These are phyloP conservation scores for Potentilla sterilis DNA, from an alignment of 306 rosid genomes.

Conservation along the genomic window DNA sequence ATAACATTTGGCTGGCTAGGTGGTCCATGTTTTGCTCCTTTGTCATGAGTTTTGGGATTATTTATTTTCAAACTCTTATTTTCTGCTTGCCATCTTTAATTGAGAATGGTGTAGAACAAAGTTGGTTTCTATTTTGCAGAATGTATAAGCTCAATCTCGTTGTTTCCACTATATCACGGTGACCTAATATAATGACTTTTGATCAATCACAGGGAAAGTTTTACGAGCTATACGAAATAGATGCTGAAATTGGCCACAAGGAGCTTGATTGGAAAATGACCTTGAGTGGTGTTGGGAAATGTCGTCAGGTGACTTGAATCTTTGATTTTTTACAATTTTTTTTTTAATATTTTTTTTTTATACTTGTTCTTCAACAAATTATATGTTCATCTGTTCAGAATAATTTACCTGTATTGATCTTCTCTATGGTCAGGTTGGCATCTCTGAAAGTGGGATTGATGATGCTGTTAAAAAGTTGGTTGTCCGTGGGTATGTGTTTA, in stretches of 20 bases:
- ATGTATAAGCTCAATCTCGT: neutral
- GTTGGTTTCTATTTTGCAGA: neutral
- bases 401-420: neutral
- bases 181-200: constrained; percentile 13
- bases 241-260: constrained; percentile 97
- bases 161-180: constrained; percentile 19
- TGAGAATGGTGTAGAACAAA: neutral
- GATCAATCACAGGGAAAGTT: constrained; percentile 70
- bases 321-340: neutral
- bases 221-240: constrained; percentile 92
- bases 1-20: neutral
- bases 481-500: constrained; percentile 82
- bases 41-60: neutral
- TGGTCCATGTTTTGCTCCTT: neutral
- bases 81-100: neutral
- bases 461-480: constrained; percentile 91
- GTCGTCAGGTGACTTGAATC: constrained; percentile 73
- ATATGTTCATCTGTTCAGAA: neutral
- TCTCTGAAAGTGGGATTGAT: constrained; percentile 97
- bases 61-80: neutral
- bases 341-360: neutral
- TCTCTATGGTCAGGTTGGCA: constrained; percentile 68
- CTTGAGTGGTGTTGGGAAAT: constrained; percentile 93
- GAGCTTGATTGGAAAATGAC: constrained; percentile 99
- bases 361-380: neutral